These are phyloP conservation scores for Phytophthora vignae DNA, from an alignment of 352 stramenopile genomes.

Conservation along the genomic window DNA sequence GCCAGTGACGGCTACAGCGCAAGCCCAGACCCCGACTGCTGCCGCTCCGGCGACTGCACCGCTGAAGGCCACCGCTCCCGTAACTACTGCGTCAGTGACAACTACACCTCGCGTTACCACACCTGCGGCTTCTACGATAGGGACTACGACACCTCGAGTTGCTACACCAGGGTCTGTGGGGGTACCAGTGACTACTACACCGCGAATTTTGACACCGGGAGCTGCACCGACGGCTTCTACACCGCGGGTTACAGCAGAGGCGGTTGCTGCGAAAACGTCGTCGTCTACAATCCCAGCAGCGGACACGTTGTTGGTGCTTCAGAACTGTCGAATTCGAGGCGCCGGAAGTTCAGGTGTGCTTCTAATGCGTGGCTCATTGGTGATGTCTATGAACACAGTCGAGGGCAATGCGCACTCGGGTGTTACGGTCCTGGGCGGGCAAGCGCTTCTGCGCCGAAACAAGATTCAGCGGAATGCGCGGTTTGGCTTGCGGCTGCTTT, in stretches of 20 bases:
- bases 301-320: constrained; percentile 54
- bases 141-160: neutral
- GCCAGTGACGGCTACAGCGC: neutral
- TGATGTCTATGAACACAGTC: constrained; percentile 69
- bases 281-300: constrained; percentile 11
- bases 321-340: constrained; percentile 67
- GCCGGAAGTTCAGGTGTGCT: constrained; percentile 71
- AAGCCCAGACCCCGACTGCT: neutral
- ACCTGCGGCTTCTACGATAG: neutral
- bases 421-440: constrained; percentile 61
- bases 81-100: neutral
- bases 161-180: neutral
- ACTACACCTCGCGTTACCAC: neutral
- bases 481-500: constrained; percentile 78
- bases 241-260: neutral
- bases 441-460: constrained; percentile 70
- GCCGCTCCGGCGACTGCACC: neutral
- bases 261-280: neutral
- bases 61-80: neutral
- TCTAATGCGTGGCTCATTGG: constrained; percentile 56
- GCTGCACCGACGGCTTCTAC: constrained; percentile 1
- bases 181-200: neutral
- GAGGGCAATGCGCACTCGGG: constrained; percentile 66
- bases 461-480: constrained; percentile 70
- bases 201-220: neutral